Conservation (phyloP, 805 yeast species). For the Ogataea naganishii region DNA sequence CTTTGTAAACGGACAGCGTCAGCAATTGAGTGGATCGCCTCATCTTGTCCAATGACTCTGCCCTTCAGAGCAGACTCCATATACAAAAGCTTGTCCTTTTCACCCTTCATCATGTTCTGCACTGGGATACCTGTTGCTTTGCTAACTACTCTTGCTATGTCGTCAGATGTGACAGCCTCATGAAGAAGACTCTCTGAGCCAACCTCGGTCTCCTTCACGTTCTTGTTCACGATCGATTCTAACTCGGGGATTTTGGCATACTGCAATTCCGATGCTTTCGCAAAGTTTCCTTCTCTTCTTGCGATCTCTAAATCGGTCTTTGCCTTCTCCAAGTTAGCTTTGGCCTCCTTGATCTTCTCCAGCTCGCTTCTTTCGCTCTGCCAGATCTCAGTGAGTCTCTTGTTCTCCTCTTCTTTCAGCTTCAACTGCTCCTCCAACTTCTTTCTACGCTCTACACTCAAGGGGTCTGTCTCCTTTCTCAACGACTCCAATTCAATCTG, state of each 20-base stretch:
- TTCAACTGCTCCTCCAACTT: slow-evolving; percentile 62
- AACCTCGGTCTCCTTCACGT: slow-evolving; percentile 19
- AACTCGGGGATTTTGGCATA: slow-evolving; percentile 80
- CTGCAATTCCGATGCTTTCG: slow-evolving; percentile 79
- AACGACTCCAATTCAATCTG: slow-evolving; percentile 92
- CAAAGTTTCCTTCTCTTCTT: slow-evolving; percentile 82
- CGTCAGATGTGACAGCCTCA: slow-evolving; percentile 91
- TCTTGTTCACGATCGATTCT: slow-evolving; percentile 48
- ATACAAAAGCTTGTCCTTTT: slow-evolving; percentile 77
- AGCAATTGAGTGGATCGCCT: slow-evolving; percentile 81
- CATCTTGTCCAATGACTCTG: slow-evolving; percentile 92
- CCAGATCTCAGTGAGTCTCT: slow-evolving; percentile 77
- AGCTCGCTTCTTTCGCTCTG: slow-evolving; percentile 71
- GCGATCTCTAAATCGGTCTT: slow-evolving; percentile 73
- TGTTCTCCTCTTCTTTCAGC: slow-evolving; percentile 53
- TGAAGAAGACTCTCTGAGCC: slow-evolving; percentile 43
- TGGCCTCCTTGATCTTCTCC: slow-evolving; percentile 69
- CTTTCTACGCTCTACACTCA: slow-evolving; percentile 72
- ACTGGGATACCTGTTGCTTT: slow-evolving; percentile 96
- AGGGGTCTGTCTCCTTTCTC: slow-evolving; percentile 83
- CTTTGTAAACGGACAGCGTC: slow-evolving; percentile 95
- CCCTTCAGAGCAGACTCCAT: slow-evolving; percentile 77
- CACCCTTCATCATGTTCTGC: slow-evolving; percentile 85
- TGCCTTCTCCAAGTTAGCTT: slow-evolving; percentile 78
- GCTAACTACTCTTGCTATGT: slow-evolving; percentile 85